These are phyloP conservation scores for Luffa acutangula DNA, from an alignment of 306 rosid genomes.

Conservation along the genomic window DNA sequence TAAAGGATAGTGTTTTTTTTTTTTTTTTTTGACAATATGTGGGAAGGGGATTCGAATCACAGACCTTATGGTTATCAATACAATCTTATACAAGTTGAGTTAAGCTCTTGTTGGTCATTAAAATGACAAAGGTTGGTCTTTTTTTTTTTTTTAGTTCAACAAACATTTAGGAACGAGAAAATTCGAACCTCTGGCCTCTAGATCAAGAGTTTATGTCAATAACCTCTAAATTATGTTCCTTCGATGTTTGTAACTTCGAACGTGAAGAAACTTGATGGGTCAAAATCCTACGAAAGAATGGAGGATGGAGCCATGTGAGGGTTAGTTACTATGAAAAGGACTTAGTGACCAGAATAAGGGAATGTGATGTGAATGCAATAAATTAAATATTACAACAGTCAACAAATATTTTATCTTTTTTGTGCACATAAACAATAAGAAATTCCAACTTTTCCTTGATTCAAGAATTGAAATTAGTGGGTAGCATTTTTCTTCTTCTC, in stretches of 20 bases:
- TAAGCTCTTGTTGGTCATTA: no score
- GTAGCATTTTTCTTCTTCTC: background rate
- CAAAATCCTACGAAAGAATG: background rate
- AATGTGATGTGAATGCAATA: background rate
- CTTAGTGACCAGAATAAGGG: background rate
- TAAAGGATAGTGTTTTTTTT: background rate
- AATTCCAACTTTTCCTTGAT: background rate
- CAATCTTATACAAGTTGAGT: no score
- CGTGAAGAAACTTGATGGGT: background rate
- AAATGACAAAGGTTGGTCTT: no score
- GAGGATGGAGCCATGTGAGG: constrained; percentile 4
- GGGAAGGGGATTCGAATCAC: no score
- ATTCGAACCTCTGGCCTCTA: no score
- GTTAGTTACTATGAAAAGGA: background rate
- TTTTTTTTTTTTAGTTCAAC: no score
- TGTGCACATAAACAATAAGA: background rate
- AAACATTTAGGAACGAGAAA: no score
- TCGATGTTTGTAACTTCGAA: background rate
- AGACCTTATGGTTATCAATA: no score
- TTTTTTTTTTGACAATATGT: no score
- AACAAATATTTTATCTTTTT: background rate
- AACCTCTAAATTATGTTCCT: no score
- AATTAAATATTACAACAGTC: background rate
- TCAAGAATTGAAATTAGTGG: background rate
- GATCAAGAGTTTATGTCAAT: no score